A percentile compares a stretch with the other conserved stretches of the same genome.
Evolutionary conservation across 2,329 filamentous ascomycete genomes (phyloP).

Genomic region (Cadophora malorum): DNA sequence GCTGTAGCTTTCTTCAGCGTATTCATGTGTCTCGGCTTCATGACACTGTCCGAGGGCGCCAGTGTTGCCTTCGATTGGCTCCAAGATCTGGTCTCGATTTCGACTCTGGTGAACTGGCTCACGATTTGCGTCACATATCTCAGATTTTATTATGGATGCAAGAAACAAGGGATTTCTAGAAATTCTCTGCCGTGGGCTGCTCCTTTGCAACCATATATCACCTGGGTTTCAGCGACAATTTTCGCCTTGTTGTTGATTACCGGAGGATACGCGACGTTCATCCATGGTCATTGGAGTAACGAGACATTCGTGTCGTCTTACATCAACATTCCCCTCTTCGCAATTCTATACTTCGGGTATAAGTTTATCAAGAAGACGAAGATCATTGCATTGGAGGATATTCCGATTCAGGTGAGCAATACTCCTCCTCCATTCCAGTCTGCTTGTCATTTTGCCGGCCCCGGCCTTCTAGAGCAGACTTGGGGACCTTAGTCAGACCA

Average conservation of each 20-base stretch:
- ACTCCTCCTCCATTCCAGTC: background rate
- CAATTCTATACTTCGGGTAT: conserved; percentile 53
- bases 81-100: conserved; percentile 66
- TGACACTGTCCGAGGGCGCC: conserved; percentile 65
- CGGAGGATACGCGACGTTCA: conserved; percentile 71
- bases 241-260: conserved; percentile 62
- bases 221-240: conserved; percentile 57
- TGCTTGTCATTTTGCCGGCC: background rate
- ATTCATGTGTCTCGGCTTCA: conserved; percentile 66
- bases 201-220: conserved; percentile 62
- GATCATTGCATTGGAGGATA: conserved; percentile 47
- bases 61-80: conserved; percentile 71
- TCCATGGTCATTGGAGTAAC: conserved; percentile 61
- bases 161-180: conserved; percentile 59
- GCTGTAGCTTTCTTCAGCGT: conserved; percentile 45
- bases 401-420: conserved; percentile 43
- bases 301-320: conserved; percentile 67
- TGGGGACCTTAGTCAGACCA: background rate
- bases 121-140: conserved; percentile 65
- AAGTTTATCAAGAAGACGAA: conserved; percentile 60
- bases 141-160: conserved; percentile 60
- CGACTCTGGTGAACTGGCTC: conserved; percentile 69
- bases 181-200: conserved; percentile 61
- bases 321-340: conserved; percentile 58
- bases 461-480: background rate